Conservation (phyloP, 768 basidiomycete genomes). For the Mycena sanguinolenta region DNA sequence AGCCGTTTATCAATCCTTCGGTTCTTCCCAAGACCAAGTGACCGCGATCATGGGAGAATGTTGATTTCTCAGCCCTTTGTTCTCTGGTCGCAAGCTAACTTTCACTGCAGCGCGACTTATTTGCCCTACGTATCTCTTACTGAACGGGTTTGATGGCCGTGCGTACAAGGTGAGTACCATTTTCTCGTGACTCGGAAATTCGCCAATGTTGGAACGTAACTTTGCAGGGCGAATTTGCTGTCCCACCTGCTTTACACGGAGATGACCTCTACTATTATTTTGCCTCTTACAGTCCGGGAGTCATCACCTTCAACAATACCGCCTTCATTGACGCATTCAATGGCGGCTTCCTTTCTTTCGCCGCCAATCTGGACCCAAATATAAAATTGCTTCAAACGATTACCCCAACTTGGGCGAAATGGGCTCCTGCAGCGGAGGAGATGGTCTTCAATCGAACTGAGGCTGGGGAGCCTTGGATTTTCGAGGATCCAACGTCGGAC, state of each 20-base stretch:
- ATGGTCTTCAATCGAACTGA: no score
- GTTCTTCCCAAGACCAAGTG: conserved; percentile 38
- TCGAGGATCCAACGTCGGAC: no score
- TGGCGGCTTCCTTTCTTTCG: conserved; percentile 42
- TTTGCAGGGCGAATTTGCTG: conserved; percentile 37
- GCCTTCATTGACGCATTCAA: conserved; percentile 45
- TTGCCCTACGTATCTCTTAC: conserved; percentile 42
- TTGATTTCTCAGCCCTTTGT: background rate
- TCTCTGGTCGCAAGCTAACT: background rate
- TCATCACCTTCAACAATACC: no score
- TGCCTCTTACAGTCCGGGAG: no score
- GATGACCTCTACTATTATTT: no score
- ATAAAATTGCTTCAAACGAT: conserved; percentile 32
- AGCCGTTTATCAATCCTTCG: conserved; percentile 30
- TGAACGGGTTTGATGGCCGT: conserved; percentile 25
- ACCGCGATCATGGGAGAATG: conserved; percentile 41
- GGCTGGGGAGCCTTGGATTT: no score
- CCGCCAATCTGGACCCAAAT: conserved; percentile 39
- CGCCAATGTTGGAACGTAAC: no score
- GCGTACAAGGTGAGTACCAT: conserved; percentile 39
- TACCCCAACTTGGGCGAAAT: conserved; percentile 29
- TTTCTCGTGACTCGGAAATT: no score
- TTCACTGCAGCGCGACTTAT: conserved; percentile 38
- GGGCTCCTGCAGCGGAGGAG: conserved; percentile 31
- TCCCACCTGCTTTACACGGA: no score